A percentile compares a stretch with the other conserved stretches of the same genome.
Conservation (phyloP, 176 grass and related monocot species). For the Musa acuminata region DNA sequence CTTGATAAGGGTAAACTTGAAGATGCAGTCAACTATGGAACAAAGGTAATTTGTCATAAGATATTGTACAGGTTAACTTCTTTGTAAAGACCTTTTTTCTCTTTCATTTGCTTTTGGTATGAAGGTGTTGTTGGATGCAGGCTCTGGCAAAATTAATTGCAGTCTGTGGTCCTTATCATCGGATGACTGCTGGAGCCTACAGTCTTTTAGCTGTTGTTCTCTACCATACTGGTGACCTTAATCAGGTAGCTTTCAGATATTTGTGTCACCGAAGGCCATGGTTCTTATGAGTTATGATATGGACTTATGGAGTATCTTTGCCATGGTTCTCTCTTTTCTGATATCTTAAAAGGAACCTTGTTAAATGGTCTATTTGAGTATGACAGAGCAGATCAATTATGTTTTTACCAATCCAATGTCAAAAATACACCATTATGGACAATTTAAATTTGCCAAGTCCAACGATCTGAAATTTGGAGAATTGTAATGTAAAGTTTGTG, state of each 20-base stretch:
- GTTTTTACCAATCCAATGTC: not conserved
- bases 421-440: not conserved
- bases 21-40: constrained; percentile 99
- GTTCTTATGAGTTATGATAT: not conserved
- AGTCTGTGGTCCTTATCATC: constrained; percentile 89
- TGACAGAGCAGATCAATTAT: not conserved
- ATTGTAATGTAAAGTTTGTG: not conserved
- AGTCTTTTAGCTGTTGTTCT: constrained; percentile 97
- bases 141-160: constrained; percentile 92
- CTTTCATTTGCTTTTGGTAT: not conserved
- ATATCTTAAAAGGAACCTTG: not conserved
- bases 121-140: constrained; percentile 31
- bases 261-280: not conserved
- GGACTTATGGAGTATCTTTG: not conserved
- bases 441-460: not conserved
- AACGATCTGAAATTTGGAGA: not conserved
- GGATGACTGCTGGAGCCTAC: constrained; percentile 99
- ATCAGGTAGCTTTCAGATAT: constrained; percentile 47
- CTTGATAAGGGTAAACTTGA: constrained; percentile 99
- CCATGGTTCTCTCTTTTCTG: not conserved
- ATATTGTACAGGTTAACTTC: constrained; percentile 9
- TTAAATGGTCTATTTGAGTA: not conserved
- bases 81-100: constrained; percentile 13
- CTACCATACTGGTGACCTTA: constrained; percentile 98
- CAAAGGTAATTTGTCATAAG: constrained; percentile 49